A percentile compares a stretch with the other conserved stretches of the same genome.
These are phyloP conservation scores for Phytophthora boehmeriae DNA, from an alignment of 352 stramenopile species.

Conservation along the genomic window DNA sequence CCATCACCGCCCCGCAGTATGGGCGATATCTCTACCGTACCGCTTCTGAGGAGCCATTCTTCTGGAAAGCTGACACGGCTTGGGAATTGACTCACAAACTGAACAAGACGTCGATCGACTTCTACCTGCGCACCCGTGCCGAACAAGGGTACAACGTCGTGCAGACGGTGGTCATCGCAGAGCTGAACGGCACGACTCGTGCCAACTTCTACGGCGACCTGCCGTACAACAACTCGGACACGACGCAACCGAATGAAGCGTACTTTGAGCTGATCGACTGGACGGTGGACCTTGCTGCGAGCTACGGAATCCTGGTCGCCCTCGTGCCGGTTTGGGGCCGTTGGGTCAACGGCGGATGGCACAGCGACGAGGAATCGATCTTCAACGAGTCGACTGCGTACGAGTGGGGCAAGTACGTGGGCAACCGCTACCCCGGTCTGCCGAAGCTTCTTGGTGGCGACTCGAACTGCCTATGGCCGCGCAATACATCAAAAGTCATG, in stretches of 20 bases:
- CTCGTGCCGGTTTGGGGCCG: slow-evolving; percentile 25
- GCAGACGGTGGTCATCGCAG: slow-evolving; percentile 27
- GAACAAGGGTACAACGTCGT: slow-evolving; percentile 35
- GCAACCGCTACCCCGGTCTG: slow-evolving; percentile 24
- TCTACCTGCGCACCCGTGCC: slow-evolving; percentile 30
- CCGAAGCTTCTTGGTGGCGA: slow-evolving; percentile 28
- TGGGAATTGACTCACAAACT: slow-evolving; percentile 31
- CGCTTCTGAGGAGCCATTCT: slow-evolving; percentile 14
- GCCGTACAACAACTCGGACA: slow-evolving; percentile 35
- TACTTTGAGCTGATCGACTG: slow-evolving; percentile 35
- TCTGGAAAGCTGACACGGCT: slow-evolving; percentile 32
- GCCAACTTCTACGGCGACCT: slow-evolving; percentile 34
- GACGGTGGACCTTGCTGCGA: slow-evolving; percentile 25
- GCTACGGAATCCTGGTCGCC: slow-evolving; percentile 24
- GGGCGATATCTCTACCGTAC: slow-evolving; percentile 25
- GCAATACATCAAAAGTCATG: slow-evolving; percentile 17
- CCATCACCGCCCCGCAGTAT: slow-evolving; percentile 17
- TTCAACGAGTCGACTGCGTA: slow-evolving; percentile 32
- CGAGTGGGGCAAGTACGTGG: slow-evolving; percentile 25
- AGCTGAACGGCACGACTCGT: slow-evolving; percentile 30
- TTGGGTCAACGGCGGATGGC: slow-evolving; percentile 29
- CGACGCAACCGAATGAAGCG: slow-evolving; percentile 25
- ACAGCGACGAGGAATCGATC: slow-evolving; percentile 8
- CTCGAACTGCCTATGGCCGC: slow-evolving; percentile 22
- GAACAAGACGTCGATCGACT: slow-evolving; percentile 39